These are phyloP conservation scores for Neopestalotiopsis clavispora DNA, from an alignment of 2,329 filamentous ascomycete genomes.

Conservation along the genomic window DNA sequence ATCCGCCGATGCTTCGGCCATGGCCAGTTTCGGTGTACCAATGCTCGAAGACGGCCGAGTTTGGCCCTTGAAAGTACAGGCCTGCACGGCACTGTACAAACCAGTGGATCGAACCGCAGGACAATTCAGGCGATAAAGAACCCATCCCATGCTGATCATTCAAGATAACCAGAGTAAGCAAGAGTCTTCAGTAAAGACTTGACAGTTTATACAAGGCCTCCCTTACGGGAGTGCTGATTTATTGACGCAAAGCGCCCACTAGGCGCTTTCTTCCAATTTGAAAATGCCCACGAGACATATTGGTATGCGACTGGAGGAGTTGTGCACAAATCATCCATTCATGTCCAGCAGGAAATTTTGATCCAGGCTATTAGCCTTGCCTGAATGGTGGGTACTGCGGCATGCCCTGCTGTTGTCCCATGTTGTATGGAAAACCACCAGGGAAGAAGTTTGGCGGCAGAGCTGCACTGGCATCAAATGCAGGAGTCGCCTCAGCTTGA, in stretches of 20 bases:
- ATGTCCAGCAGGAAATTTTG: background rate
- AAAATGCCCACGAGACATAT: background rate
- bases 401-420: slow-evolving; percentile 5
- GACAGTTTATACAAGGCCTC: background rate
- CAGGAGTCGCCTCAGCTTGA: background rate
- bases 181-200: background rate
- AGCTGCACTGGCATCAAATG: background rate
- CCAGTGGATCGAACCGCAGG: background rate
- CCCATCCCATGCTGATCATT: no score
- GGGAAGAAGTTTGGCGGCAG: slow-evolving; percentile 3
- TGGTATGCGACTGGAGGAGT: background rate
- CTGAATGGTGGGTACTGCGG: slow-evolving; percentile 7
- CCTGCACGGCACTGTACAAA: background rate
- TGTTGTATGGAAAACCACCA: slow-evolving; percentile 8
- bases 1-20: background rate
- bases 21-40: background rate
- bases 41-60: background rate
- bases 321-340: background rate
- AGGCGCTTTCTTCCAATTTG: background rate
- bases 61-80: background rate
- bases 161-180: no score
- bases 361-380: slow-evolving; percentile 1
- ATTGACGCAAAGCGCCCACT: background rate
- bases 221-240: background rate
- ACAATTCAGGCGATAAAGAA: background rate